Base-by-base conservation (phyloP, 495 filamentous ascomycete genomes). In the Xylaria longipes region DNA sequence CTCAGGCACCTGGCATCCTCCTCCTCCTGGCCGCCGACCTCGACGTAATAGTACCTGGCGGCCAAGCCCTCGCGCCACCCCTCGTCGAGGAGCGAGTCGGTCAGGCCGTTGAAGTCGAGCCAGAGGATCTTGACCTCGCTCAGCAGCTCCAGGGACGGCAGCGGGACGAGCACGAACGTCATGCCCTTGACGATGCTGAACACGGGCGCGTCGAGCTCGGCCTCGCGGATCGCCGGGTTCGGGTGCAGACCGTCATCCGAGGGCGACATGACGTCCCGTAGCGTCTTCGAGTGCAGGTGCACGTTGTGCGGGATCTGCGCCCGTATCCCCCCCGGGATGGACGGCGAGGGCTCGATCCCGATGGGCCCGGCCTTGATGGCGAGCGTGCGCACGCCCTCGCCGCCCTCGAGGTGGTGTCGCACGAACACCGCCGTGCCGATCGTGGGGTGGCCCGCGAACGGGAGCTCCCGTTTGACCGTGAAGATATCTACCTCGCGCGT, bases 391-490 rank as follows among this genome's bases (percentile, higher is more conserved):
- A 83, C 81, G 15, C 72, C 62, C 25, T 37, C 46, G 22, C 69
- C 52, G 22, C 39, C 48, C 4, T 22, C 41, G 31, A 74, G 50
- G 27, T 84, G 71, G 15, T 82, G 74, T n/a, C 75, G 76, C 64
- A 83, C 80, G 76, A 90, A 87, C 60, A 85, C 85, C 3, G 90
- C 88, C 2, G 90, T 84, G 65, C 93, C 93, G 71, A 95, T 89
- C 54, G 91, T 94, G 0, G 92, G 93, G 78, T 95, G 93, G 11
- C 93, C 93, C 0, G 93, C 92, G 73, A 94, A 95, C 3, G 90
- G 89, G 17, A 94, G 77, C 75, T 94, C 92, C 14, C 72, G 72
- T 35, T 83, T 78, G 20, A 83, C 78, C 35, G 89, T 90, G 84
- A 93, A 94, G 81, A 94, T 95, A 79, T 93, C 89, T 76, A 94